These are phyloP conservation scores for Colletotrichum chrysophilum DNA, from an alignment of 2,329 filamentous ascomycete genomes.

Conservation along the genomic window DNA sequence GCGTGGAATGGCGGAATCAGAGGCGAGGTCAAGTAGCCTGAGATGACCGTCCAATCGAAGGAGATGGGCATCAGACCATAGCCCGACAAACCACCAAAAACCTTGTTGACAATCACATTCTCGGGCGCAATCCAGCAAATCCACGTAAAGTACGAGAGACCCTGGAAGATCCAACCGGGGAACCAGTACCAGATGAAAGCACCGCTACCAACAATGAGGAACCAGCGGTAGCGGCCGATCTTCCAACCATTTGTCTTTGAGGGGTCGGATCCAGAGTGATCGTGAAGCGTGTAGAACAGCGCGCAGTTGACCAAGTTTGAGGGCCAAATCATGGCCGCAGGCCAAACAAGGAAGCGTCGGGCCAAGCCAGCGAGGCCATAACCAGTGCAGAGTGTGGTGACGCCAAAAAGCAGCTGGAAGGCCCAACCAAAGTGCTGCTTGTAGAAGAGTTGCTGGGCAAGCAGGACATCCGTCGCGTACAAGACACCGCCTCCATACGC, in stretches of 20 bases:
- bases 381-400: slow-evolving; percentile 67
- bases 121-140: slow-evolving; percentile 67
- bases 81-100: slow-evolving; percentile 68
- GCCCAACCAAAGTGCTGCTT: slow-evolving; percentile 59
- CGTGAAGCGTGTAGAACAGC: slow-evolving; percentile 70
- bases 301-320: slow-evolving; percentile 64
- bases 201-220: slow-evolving; percentile 54
- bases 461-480: slow-evolving; percentile 47
- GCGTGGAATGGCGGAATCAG: slow-evolving; percentile 66
- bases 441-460: slow-evolving; percentile 53
- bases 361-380: slow-evolving; percentile 67
- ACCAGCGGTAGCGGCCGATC: slow-evolving; percentile 63
- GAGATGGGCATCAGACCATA: slow-evolving; percentile 68
- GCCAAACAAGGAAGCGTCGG: slow-evolving; percentile 64
- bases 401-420: slow-evolving; percentile 64
- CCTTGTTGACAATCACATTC: slow-evolving; percentile 66
- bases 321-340: slow-evolving; percentile 71
- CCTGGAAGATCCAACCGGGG: slow-evolving; percentile 67
- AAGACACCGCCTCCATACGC: slow-evolving; percentile 62
- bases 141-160: slow-evolving; percentile 66
- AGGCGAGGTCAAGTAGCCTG: slow-evolving; percentile 61
- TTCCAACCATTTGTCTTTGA: slow-evolving; percentile 60
- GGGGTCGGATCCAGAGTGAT: slow-evolving; percentile 59
- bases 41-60: slow-evolving; percentile 69
- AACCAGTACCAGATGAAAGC: slow-evolving; percentile 67